Evolutionary conservation across 768 basidiomycete genomes (phyloP).

Genomic region (Podaxis mareebaensis): DNA sequence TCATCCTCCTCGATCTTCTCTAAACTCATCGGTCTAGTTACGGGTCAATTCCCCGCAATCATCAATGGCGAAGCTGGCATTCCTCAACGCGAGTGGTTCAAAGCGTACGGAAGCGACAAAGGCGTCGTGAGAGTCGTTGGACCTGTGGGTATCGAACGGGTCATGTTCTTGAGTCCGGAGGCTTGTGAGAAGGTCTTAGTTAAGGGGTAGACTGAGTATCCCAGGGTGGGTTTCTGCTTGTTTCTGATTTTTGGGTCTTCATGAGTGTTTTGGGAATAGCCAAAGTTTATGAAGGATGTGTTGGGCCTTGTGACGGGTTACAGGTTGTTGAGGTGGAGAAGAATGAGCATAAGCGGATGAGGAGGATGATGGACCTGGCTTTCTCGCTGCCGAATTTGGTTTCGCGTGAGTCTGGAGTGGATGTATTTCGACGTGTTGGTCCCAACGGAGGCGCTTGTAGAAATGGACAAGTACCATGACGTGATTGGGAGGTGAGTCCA

Average conservation of each 20-base stretch:
- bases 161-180: slow-evolving; percentile 41
- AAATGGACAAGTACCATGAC: slow-evolving; percentile 52
- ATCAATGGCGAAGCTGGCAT: slow-evolving; percentile 40
- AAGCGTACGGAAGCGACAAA: slow-evolving; percentile 34
- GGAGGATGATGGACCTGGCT: slow-evolving; percentile 45
- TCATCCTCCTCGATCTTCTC: neutral
- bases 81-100: slow-evolving; percentile 42
- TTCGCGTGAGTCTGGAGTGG: slow-evolving; percentile 14
- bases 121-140: slow-evolving; percentile 40
- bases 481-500: slow-evolving; percentile 40
- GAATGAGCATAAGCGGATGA: slow-evolving; percentile 43
- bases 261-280: slow-evolving; percentile 25
- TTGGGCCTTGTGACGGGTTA: slow-evolving; percentile 39
- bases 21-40: neutral
- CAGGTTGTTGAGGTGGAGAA: slow-evolving; percentile 43
- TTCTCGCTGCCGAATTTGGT: slow-evolving; percentile 38
- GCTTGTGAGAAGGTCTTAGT: slow-evolving; percentile 41
- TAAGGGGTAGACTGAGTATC: slow-evolving; percentile 40
- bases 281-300: slow-evolving; percentile 36
- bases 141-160: slow-evolving; percentile 39
- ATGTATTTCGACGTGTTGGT: no score
- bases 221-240: slow-evolving; percentile 29
- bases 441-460: slow-evolving; percentile 23
- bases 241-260: neutral
- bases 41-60: slow-evolving; percentile 40